Conservation (phyloP, 2,329 filamentous ascomycete species). For the Tolypocladium tropicale region DNA sequence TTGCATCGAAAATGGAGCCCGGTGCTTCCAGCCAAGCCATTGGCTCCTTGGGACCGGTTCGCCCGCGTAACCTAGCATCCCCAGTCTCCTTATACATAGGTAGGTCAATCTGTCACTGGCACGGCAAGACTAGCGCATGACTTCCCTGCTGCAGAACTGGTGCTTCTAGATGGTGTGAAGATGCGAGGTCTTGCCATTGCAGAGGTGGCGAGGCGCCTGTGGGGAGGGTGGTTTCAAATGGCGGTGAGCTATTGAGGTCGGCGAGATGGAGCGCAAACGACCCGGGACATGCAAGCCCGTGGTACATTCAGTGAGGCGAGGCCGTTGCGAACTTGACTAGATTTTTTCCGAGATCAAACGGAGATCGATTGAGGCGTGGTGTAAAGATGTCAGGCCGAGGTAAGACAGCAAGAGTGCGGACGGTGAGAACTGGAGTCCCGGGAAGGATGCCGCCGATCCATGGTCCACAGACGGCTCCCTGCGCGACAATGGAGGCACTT, state of each 20-base stretch:
- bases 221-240: background rate
- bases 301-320: background rate
- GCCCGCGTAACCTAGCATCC: background rate
- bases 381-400: background rate
- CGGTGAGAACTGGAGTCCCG: background rate
- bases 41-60: background rate
- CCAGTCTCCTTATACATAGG: background rate
- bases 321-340: background rate
- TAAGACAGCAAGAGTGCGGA: background rate
- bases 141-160: background rate
- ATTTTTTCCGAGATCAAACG: background rate
- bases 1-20: background rate
- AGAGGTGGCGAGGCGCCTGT: background rate
- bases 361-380: background rate
- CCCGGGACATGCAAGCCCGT: background rate
- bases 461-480: background rate
- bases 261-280: background rate
- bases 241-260: background rate
- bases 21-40: background rate
- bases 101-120: background rate
- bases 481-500: background rate
- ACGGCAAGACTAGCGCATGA: background rate
- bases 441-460: background rate
- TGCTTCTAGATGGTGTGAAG: background rate
- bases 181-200: background rate